Base-by-base conservation (phyloP, 2,329 filamentous ascomycete genomes). In the Thelonectria olida region DNA sequence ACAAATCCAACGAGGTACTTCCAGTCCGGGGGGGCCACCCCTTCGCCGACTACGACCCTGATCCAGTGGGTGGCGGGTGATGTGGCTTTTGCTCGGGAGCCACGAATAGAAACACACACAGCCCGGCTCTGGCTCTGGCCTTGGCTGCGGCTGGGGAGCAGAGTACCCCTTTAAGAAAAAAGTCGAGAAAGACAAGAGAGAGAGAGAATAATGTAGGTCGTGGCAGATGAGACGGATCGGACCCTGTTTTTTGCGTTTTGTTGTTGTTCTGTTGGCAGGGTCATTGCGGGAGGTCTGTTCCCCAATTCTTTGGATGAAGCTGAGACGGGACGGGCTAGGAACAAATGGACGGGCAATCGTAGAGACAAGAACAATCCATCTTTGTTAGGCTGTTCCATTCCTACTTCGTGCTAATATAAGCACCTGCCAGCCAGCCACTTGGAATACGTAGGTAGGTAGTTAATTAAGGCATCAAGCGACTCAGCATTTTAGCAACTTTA, bases 41-140 rank as follows among this genome's bases (percentile, higher is more conserved):
- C 27, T 41, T 60, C 45, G 57, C 36, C 58, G 58, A 52, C 51
- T 61, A 61, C 58, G 51, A 60, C 50, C 27, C 39, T 50, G 17
- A 49, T 41, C 52, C 28, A 56, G 53, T 34, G 51, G 45, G 45
- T 55, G 51, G 51, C 51, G 57, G 45, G 58, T 22, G 54, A 44
- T 44, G 47, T 58, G 47, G 28, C 42, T 47, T 27, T 51, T 23
- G 39, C 19, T 23, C 27, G 41, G 38, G 47, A 47, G 44, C 54
- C 49, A 58, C 59, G 54, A 62, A 62, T 62, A 62, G 59, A 27
- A 62, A 62, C 54, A 54, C 31, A 27, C 52, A 58, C 50, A 58
- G 54, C 54, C 54, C 48, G 45, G 45, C 58, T 52, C 20, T 36
- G 22, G 22, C 39, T 20, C n/a, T n/a, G n/a, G n/a, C n/a, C n/a